phyloP scores from a whole-genome alignment of 2,329 filamentous ascomycete genomes.

The Alternaria sp. region DNA sequence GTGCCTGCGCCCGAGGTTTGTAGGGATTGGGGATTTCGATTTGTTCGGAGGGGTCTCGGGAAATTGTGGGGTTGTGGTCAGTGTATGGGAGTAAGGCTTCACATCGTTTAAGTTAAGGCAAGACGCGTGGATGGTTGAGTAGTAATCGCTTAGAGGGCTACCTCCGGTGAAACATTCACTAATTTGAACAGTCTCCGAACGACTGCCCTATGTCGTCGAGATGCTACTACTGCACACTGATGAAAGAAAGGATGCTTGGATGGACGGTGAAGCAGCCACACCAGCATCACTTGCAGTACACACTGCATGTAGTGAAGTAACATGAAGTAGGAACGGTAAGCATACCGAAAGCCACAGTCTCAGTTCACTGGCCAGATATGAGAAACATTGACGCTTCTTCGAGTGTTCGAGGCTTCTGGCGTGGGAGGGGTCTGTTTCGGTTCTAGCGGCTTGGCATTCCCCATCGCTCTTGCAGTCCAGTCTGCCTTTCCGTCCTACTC shows the following conservation, averaged over 20 bases:
- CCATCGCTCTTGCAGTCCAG: neutral
- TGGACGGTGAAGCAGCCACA: neutral
- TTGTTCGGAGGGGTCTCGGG: neutral
- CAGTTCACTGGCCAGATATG: neutral
- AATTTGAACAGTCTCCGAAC: neutral
- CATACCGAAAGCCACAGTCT: neutral
- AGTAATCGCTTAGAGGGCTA: neutral
- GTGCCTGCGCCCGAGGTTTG: neutral
- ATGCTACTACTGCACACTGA: neutral
- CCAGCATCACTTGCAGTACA: neutral
- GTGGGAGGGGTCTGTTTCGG: neutral
- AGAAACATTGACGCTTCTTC: neutral
- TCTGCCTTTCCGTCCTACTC: neutral
- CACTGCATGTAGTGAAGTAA: neutral
- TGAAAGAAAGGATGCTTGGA: neutral
- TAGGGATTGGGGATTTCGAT: neutral
- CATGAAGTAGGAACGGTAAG: neutral
- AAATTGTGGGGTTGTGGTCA: neutral
- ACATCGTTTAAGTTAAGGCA: neutral
- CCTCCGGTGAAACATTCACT: neutral
- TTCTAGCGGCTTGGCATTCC: conserved; percentile 9
- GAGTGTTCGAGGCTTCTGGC: neutral
- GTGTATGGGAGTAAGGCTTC: neutral
- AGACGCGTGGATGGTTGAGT: neutral
- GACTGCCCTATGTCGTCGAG: neutral